Base-by-base conservation (phyloP, 257 asterid species). In the Rhazya stricta region DNA sequence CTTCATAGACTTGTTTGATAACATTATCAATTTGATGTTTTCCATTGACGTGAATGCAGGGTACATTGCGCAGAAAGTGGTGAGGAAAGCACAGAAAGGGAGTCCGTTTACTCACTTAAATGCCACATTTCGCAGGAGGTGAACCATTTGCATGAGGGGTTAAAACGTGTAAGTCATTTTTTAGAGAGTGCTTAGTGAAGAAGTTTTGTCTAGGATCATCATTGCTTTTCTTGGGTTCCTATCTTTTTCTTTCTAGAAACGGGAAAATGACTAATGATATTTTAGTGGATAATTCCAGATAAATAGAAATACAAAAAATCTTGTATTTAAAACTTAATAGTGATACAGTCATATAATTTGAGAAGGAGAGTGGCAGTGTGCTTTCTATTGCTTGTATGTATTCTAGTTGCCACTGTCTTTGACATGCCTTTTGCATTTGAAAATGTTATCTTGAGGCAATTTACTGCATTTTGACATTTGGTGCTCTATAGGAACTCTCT, bases 121-220 rank as follows among this genome's bases (percentile, higher is more conserved):
- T 95, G 99, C 85, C 98, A 93, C 86, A 95, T 95, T 76, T 95
- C 98, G 0, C 99, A 95, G 27, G 99, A 95, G 83, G 99, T 95
- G 91, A 95, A 95, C 79, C 97, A 92, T 88, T 90, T 95, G 77
- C 99, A 92, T 37, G 99, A 95, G 89, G 99, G 99, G 67, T 84
- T 95, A 76, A 89, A 79, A 86, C 91, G 74, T 56, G 99, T 95
- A 88, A 93, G 98, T 86, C 72, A 77, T 57, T 77, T 65, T 19
- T 0, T 66, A 2, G n/a, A 66, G 34, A 30, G 29, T 15, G 29
- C 36, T 53, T 56, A 16, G 63, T 48, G 21, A 46, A 51, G 30
- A 36, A 41, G 9, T n/a, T 61, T 50, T 75, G 6, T 42, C 18
- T 60, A 11, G 16, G 32, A 65, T 32, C 39, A n/a, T 50, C 23